Percentiles rank a stretch among this genome's conserved stretches.
These are phyloP conservation scores for Cryptosporidium sp. DNA, from an alignment of 169 alveolate genomes.

Conservation along the genomic window DNA sequence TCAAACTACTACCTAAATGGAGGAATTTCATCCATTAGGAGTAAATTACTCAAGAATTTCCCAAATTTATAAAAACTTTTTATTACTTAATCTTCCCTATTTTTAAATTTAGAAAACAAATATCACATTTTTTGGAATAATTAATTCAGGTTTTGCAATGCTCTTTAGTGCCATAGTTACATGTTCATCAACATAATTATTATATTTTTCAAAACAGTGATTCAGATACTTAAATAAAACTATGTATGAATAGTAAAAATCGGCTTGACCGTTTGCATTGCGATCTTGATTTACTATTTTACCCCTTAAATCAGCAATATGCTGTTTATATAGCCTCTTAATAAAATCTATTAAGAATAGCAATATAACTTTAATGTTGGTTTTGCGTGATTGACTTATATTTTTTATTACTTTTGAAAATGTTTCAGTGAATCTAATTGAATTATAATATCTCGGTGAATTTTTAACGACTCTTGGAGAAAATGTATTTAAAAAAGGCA, in stretches of 20 bases:
- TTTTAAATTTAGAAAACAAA: not conserved
- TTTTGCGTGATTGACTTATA: not conserved
- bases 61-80: conserved; percentile 23
- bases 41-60: conserved; percentile 18
- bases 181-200: conserved; percentile 9
- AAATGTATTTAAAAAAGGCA: conserved; percentile 4
- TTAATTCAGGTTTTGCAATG: conserved; percentile 16
- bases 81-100: not conserved
- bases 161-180: conserved; percentile 17
- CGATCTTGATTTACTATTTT: not conserved
- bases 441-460: conserved; percentile 8
- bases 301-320: conserved; percentile 2
- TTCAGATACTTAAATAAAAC: conserved; percentile 6
- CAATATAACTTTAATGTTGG: conserved; percentile 1
- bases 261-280: not conserved
- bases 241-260: conserved; percentile 20
- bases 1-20: conserved; percentile 38
- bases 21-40: conserved; percentile 58
- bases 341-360: conserved; percentile 14
- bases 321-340: conserved; percentile 1
- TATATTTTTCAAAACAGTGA: not conserved
- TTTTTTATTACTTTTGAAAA: not conserved
- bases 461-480: conserved; percentile 17
- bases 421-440: conserved; percentile 5
- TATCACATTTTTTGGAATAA: not conserved